Base-by-base conservation (phyloP, 2,329 filamentous ascomycete species). In the Dryadomyces quercus-mongolicae region DNA sequence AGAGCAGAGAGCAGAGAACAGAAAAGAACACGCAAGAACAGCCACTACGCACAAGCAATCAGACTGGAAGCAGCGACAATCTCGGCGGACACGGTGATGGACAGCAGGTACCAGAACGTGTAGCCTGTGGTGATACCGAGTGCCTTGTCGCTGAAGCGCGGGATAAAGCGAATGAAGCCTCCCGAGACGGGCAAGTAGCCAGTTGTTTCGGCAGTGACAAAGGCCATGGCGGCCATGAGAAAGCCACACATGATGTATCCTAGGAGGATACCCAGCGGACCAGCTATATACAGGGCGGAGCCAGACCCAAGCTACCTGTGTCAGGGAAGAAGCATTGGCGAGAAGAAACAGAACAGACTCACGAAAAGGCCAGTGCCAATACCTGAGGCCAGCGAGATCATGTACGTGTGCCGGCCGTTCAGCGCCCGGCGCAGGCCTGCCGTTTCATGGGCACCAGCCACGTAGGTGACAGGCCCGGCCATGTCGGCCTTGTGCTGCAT, bases 341-440 rank as follows among this genome's bases (percentile, higher is more conserved):
- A 22, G 16, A 13, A 13, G 18, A 9, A 16, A 15, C 2, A 3
- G 5, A 51, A 15, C 3, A 2, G 18, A 15, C 44, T 13, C 16
- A 53, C 51, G 40, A 53, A 53, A 18, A 53, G 51, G 38, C 51
- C 51, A 1, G 51, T 53, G 45, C 51, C 51, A 15, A 53, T 34
- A 34, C 51, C 51, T 18, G 51, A 48, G 8, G 51, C 51, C 34
- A 53, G 44, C n/a, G 51, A 53, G 34, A 53, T 53, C 51, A 53
- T 53, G 51, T 53, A 53, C 16, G 51, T 53, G 45, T 53, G 51
- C 10, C 51, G 51, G 25, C 51, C 34, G 31, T 53, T 53, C 25
- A 53, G 25, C 20, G 43, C 12, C 10, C 51, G 51, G 2, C 44
- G 43, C 18, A 53, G 43, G 31, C 47, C 47, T 15, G 47, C 47